Evolutionary conservation across 441 rosid species (phyloP).

Genomic region (Erysimum pusillum): DNA sequence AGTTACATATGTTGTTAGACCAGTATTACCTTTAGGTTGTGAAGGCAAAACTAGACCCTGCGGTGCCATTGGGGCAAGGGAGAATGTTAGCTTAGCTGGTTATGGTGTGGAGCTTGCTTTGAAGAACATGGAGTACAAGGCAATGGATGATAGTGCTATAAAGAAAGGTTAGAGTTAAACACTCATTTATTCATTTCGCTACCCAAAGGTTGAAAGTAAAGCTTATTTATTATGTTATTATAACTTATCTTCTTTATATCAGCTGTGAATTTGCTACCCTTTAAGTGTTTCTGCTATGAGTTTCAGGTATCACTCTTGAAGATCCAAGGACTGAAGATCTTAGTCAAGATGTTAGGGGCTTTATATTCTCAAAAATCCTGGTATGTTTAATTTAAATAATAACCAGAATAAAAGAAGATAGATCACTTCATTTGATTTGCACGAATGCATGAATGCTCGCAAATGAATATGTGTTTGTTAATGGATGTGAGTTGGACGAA

Average conservation of each 20-base stretch:
- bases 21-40: constrained; percentile 92
- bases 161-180: constrained; percentile 77
- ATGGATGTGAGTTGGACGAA: constrained; percentile 26
- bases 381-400: constrained; percentile 54
- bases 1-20: constrained; percentile 90
- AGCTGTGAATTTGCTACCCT: constrained; percentile 25
- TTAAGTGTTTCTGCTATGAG: constrained; percentile 46
- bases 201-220: constrained; percentile 16
- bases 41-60: constrained; percentile 75
- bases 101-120: constrained; percentile 99
- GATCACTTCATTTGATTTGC: constrained; percentile 18
- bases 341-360: constrained; percentile 99
- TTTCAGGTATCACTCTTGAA: constrained; percentile 95
- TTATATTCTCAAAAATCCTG: constrained; percentile 95
- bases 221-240: constrained; percentile 5
- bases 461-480: constrained; percentile 24
- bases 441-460: constrained; percentile 8
- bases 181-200: constrained; percentile 11
- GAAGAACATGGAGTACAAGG: constrained; percentile 99
- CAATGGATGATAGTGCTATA: constrained; percentile 95
- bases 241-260: constrained; percentile 15
- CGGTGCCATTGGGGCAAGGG: constrained; percentile 87
- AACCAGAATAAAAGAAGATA: neutral
- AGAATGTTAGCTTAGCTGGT: constrained; percentile 89
- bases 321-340: constrained; percentile 99